phyloP scores from a whole-genome alignment of 2,329 filamentous ascomycete species.

The Claviceps fusiformis region DNA sequence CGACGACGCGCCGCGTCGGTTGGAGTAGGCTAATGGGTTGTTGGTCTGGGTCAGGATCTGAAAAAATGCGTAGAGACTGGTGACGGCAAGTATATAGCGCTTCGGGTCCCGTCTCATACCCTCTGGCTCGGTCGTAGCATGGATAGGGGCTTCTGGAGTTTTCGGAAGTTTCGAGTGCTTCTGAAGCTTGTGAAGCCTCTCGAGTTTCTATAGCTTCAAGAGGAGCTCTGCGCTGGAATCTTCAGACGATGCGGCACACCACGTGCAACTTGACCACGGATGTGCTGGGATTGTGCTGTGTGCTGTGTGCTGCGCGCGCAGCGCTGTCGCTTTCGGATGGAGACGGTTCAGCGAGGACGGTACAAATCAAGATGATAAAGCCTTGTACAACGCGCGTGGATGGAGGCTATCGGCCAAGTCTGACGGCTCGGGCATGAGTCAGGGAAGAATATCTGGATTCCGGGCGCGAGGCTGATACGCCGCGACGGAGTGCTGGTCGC shows the following conservation, averaged over 20 bases:
- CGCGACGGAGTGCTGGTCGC: neutral
- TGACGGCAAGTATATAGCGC: slow-evolving; percentile 20
- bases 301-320: neutral
- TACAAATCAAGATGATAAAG: too few species aligned
- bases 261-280: neutral
- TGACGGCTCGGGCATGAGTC: neutral
- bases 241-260: neutral
- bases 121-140: neutral
- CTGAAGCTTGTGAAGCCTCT: neutral
- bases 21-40: slow-evolving; percentile 16
- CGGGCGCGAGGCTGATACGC: too few species aligned
- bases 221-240: too few species aligned
- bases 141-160: neutral
- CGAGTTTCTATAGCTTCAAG: neutral
- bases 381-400: neutral
- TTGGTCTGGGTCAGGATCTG: slow-evolving; percentile 22
- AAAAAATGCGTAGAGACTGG: slow-evolving; percentile 22
- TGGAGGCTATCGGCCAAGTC: neutral
- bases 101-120: slow-evolving; percentile 26
- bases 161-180: too few species aligned
- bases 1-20: slow-evolving; percentile 15
- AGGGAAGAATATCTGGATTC: neutral
- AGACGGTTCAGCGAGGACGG: neutral
- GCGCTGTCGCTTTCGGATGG: neutral
- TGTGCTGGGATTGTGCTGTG: neutral